Conservation (phyloP, 2,329 filamentous ascomycete species). For the Arthroderma sp. region DNA sequence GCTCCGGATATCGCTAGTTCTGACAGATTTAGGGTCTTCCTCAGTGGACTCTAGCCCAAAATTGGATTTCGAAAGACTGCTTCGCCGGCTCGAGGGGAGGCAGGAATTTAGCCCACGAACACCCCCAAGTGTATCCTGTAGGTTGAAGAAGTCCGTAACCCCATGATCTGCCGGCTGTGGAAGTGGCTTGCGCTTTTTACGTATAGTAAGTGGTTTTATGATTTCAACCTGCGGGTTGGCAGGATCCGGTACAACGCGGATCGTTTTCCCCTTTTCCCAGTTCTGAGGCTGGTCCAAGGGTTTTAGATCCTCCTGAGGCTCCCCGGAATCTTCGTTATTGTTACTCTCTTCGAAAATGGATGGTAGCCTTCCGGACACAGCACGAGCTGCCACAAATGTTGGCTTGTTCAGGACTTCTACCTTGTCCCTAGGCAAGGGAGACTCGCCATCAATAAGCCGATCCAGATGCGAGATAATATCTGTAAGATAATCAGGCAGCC, state of each 20-base stretch:
- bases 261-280: constrained; percentile 32
- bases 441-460: constrained; percentile 38
- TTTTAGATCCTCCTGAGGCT: background rate
- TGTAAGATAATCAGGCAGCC: constrained; percentile 39
- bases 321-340: background rate
- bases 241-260: constrained; percentile 44
- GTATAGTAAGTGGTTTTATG: constrained; percentile 42
- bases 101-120: too few species aligned
- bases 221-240: constrained; percentile 32
- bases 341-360: constrained; percentile 8
- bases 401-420: constrained; percentile 35
- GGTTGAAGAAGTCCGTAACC: background rate
- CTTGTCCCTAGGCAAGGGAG: constrained; percentile 19
- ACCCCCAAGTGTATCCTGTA: background rate
- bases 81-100: too few species aligned
- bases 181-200: constrained; percentile 28
- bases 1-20: constrained; percentile 12
- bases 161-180: constrained; percentile 6
- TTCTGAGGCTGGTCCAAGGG: constrained; percentile 1
- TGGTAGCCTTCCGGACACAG: constrained; percentile 7
- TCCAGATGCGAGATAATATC: constrained; percentile 50
- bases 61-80: background rate
- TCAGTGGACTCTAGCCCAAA: constrained; percentile 31
- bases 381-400: background rate
- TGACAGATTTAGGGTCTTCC: constrained; percentile 26